Evolutionary conservation across 2,329 filamentous ascomycete species (phyloP), one percentile per base, ranked within the genome.

Genomic region (Claviceps capensis): DNA sequence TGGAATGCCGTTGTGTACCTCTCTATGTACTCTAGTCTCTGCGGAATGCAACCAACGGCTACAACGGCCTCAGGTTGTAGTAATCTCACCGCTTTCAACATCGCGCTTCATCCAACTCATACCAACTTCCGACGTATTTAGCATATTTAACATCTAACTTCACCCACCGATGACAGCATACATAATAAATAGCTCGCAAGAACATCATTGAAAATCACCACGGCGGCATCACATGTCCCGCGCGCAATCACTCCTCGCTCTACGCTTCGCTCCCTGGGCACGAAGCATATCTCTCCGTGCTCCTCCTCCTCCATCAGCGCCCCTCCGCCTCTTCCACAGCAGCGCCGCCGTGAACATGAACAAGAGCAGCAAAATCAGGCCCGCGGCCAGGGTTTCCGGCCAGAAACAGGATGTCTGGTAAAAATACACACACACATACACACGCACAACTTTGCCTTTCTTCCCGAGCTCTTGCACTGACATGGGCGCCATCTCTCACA

Each of bases 401-500:
- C 70, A 73, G 60, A 67, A 70, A 61, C 72, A 77, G 56, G 70
- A 77, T 72, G 74, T 77, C 41, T 77, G 74, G 74, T 76, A 56
- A 64, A 71, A 17, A 36, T 22, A 30, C 26, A 30, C 26, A 30
- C 26, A 30, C 26, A 30, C 26, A 30, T 7, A 30, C 26, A 30
- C 26, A 30, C 26, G 8, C 26, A 30, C 26, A 30, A 30, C 26
- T 4, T 30, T 30, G 26, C 26, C 26, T 30, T 30, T 30, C 26
- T 30, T 30, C 8, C 8, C 3, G 26, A 30, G 26, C 26, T 8
- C 26, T 30, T 30, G 4, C 41, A 23, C 36, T 30, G 34, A 45
- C 34, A 14, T n/a, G 26, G 19, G 34, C 36, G 13, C 23, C n/a
- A 41, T 17, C 34, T 34, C 26, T 30, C 26, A 30, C 26, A 11